A percentile compares a stretch with the other conserved stretches of the same genome.
These are phyloP conservation scores for Solanum sitiens DNA, from an alignment of 257 asterid genomes.

Conservation along the genomic window DNA sequence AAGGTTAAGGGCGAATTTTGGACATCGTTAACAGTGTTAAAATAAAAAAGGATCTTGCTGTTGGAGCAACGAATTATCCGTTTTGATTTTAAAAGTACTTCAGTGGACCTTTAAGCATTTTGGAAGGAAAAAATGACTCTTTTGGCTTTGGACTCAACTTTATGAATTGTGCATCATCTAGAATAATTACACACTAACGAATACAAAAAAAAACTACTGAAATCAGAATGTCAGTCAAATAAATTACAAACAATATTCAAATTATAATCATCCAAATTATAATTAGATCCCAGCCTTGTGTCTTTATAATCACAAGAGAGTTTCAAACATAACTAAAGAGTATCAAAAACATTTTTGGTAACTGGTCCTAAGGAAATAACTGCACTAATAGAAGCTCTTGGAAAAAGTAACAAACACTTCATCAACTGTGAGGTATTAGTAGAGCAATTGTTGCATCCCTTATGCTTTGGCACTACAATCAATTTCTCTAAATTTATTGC, in stretches of 20 bases:
- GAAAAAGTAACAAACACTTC: background rate
- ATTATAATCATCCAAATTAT: background rate
- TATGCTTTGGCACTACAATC: background rate
- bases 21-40: too few species aligned
- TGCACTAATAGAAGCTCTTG: background rate
- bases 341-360: background rate
- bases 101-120: background rate
- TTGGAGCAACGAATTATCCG: background rate
- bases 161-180: background rate
- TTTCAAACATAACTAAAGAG: background rate
- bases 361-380: background rate
- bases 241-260: background rate
- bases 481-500: background rate
- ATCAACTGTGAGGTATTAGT: background rate
- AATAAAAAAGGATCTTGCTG: too few species aligned
- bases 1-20: too few species aligned
- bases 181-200: background rate
- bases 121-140: background rate
- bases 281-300: background rate
- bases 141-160: too few species aligned
- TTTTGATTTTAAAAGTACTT: too few species aligned
- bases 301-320: background rate
- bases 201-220: too few species aligned
- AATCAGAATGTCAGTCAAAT: background rate
- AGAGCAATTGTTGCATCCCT: background rate